A percentile compares a stretch with the other conserved stretches of the same genome.
Conservation (phyloP, 345 rosid species). For the Microcos paniculata region DNA sequence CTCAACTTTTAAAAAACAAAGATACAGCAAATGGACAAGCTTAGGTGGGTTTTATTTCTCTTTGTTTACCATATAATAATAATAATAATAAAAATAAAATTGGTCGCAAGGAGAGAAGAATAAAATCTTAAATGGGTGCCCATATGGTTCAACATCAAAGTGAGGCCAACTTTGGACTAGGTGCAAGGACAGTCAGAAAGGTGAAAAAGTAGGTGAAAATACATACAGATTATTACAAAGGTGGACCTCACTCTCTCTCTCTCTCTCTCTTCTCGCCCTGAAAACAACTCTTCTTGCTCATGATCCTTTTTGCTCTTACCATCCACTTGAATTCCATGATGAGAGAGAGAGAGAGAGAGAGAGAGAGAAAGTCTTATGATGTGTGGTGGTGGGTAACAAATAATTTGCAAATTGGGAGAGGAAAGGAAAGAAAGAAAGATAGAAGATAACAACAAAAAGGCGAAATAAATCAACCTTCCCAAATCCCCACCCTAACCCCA, state of each 20-base stretch:
- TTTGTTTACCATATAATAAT: no score
- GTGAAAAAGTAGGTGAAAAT: constrained; percentile 45
- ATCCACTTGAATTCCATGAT: constrained; percentile 41
- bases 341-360: constrained; percentile 10
- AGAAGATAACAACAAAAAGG: constrained; percentile 34
- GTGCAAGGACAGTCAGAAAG: constrained; percentile 19
- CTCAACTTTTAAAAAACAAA: neutral
- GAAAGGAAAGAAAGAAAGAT: neutral
- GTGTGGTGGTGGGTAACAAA: constrained; percentile 40
- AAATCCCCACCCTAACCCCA: constrained; percentile 14
- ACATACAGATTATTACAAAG: constrained; percentile 18
- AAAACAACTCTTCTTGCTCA: constrained; percentile 33
- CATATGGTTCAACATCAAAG: constrained; percentile 29
- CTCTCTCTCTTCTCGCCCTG: neutral
- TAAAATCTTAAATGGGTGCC: neutral
- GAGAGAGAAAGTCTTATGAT: constrained; percentile 3
- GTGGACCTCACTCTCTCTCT: constrained; percentile 20
- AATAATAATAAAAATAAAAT: neutral
- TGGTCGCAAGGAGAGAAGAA: neutral
- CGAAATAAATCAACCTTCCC: constrained; percentile 30
- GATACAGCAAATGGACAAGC: neutral
- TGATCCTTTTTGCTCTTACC: constrained; percentile 33
- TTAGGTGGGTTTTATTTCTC: neutral
- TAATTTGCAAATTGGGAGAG: constrained; percentile 20
- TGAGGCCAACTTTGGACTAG: constrained; percentile 27